Percentiles rank a stretch among this genome's conserved stretches.
These are phyloP conservation scores for Symbiodinium pilosum DNA, from an alignment of 73 alveolate genomes.

Conservation along the genomic window DNA sequence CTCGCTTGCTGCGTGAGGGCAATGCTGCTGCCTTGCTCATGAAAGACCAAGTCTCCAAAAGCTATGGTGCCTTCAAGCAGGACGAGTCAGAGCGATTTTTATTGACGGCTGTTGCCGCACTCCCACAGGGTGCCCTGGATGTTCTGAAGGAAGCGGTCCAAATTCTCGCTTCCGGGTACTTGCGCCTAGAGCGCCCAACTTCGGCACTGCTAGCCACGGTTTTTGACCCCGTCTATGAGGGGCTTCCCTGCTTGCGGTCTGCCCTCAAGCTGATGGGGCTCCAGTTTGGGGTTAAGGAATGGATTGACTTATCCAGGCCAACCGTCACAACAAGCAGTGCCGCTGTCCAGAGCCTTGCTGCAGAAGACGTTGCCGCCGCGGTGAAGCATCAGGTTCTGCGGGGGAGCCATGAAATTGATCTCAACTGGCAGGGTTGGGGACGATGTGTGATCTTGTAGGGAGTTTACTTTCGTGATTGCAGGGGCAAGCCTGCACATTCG, in stretches of 20 bases:
- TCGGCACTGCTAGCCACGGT: neutral
- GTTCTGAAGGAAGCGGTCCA: constrained; percentile 1
- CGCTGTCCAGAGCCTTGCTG: no score
- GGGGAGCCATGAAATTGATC: no score
- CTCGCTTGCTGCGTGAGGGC: constrained; percentile 67
- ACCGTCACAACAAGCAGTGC: no score
- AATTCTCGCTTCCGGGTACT: constrained; percentile 56
- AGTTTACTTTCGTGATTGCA: neutral
- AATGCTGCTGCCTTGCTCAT: neutral
- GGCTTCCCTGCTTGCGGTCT: neutral
- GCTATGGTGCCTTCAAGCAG: neutral
- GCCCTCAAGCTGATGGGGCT: constrained; percentile 71
- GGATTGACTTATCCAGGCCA: constrained; percentile 38
- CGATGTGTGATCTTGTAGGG: no score
- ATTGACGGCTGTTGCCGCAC: constrained; percentile 57
- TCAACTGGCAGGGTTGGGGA: no score
- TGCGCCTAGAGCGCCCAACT: constrained; percentile 49
- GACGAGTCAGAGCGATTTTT: constrained; percentile 11
- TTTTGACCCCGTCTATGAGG: constrained; percentile 3
- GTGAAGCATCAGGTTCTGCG: no score
- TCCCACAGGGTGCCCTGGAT: constrained; percentile 10
- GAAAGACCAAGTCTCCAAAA: neutral
- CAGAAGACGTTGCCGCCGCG: no score
- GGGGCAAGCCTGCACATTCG: neutral
- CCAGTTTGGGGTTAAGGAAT: constrained; percentile 3